Evolutionary conservation across 2,329 filamentous ascomycete genomes (phyloP), one percentile per base, ranked within the genome.

Genomic region (Lachnellula subtilissima): DNA sequence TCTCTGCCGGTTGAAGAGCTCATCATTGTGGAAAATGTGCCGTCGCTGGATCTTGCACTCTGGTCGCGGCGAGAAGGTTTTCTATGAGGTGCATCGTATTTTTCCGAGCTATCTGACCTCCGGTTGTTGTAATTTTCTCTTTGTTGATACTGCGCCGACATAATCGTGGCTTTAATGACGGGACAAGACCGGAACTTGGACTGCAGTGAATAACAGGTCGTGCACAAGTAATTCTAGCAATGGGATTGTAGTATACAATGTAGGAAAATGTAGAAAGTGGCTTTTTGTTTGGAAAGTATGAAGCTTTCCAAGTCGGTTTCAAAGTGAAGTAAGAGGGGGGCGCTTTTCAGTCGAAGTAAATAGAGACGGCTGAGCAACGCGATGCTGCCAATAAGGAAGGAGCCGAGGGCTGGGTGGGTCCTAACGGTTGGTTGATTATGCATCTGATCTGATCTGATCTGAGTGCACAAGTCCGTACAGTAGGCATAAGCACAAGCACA

Each of bases 21-120:
- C 75, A 86, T 86, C 72, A 85, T 86, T 63, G 91, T 96, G 80
- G 88, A 93, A 72, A 91, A 87, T 61, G 90, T 96, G 70, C 91
- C 91, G 74, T 96, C 90, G 77, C 91, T 96, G 63, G 88, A 87
- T 71, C 90, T 64, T 39, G 64, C 64, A 51, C 67, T 69, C 53
- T 67, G 65, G 17, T 70, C 67, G 37, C 69, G 65, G 40, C 67
- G 66, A 52, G 66, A 64, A 50, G 58, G 56, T 53, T 66, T 67
- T 59, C 67, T 65, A 59, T 61, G 53, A 32, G 64, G 67, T 32
- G 59, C 53, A 28, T 69, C 65, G 60, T 66, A 62, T 25, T 64
- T 65, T 54, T 69, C 67, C 12, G 67, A 65, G 58, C 65, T 65
- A 48, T 65, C 65, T 59, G 67, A 67, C 22, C 61, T 61, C 39